A percentile compares a stretch with the other conserved stretches of the same genome.
Evolutionary conservation across 2,329 filamentous ascomycete genomes (phyloP).

Genomic region (Aspergillus unguis): DNA sequence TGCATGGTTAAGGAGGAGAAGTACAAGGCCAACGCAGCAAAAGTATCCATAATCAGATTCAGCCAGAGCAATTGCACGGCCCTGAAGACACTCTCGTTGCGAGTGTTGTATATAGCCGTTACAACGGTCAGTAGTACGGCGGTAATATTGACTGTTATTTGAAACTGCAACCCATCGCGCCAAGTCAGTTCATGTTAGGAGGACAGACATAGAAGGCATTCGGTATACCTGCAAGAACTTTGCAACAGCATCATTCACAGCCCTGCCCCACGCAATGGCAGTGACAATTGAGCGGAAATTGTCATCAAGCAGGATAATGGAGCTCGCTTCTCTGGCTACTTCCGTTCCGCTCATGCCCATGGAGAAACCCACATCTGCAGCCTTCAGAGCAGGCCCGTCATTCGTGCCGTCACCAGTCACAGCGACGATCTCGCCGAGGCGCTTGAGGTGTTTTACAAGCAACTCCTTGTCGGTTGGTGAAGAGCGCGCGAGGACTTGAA

Average conservation of each 20-base stretch:
- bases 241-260: constrained; percentile 65
- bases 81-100: constrained; percentile 72
- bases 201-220: background rate
- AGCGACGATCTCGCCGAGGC: constrained; percentile 60
- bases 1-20: background rate
- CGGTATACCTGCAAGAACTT: constrained; percentile 55
- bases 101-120: constrained; percentile 68
- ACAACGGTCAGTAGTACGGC: constrained; percentile 88
- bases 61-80: constrained; percentile 94
- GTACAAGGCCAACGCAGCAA: constrained; percentile 74
- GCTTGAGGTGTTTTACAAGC: constrained; percentile 59
- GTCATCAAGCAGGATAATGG: constrained; percentile 65
- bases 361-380: constrained; percentile 65
- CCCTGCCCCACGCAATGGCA: constrained; percentile 64
- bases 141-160: constrained; percentile 82
- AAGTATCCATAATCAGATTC: constrained; percentile 96
- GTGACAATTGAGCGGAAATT: constrained; percentile 65
- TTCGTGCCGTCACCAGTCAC: constrained; percentile 66
- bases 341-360: constrained; percentile 68
- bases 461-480: constrained; percentile 66
- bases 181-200: background rate
- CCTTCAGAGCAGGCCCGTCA: constrained; percentile 63
- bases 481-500: constrained; percentile 64
- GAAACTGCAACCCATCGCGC: constrained; percentile 43
- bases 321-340: constrained; percentile 65